Evolutionary conservation across 73 alveolate species (phyloP).

Genomic region (Tetrahymena malaccensis): DNA sequence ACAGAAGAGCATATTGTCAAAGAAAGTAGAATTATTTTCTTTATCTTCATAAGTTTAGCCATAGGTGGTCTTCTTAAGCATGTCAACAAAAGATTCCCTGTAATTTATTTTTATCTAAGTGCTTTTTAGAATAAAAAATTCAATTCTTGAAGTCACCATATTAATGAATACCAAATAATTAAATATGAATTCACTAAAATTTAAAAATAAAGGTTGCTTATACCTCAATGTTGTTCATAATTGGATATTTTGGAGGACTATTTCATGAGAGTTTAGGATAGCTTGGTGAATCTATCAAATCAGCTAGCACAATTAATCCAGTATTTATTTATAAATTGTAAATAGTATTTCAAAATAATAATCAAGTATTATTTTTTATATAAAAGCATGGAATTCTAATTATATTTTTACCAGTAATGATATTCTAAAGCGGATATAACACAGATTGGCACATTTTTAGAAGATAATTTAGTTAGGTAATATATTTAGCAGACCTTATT

Average conservation of each 20-base stretch:
- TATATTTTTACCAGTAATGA: conserved; percentile 35
- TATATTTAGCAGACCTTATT: neutral
- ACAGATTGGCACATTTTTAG: conserved; percentile 48
- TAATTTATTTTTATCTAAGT: neutral
- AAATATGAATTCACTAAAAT: neutral
- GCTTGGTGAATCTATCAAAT: neutral
- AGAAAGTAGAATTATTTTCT: neutral
- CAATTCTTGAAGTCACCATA: no score
- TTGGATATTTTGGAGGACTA: conserved; percentile 24
- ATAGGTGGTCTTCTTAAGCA: conserved; percentile 4
- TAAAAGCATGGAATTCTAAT: conserved; percentile 8
- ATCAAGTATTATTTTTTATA: neutral
- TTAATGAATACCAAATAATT: no score
- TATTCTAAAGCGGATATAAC: conserved; percentile 36
- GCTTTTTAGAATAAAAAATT: neutral
- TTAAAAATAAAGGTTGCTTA: conserved; percentile 3
- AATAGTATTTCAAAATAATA: no score
- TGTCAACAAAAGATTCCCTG: neutral
- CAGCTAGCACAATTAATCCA: conserved; percentile 11
- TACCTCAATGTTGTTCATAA: conserved; percentile 14
- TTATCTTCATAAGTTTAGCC: neutral
- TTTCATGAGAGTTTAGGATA: neutral
- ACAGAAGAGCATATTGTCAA: neutral
- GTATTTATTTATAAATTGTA: neutral
- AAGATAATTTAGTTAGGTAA: conserved; percentile 25